phyloP scores from a whole-genome alignment of 2,329 filamentous ascomycete genomes.

The Penicillium sp. region DNA sequence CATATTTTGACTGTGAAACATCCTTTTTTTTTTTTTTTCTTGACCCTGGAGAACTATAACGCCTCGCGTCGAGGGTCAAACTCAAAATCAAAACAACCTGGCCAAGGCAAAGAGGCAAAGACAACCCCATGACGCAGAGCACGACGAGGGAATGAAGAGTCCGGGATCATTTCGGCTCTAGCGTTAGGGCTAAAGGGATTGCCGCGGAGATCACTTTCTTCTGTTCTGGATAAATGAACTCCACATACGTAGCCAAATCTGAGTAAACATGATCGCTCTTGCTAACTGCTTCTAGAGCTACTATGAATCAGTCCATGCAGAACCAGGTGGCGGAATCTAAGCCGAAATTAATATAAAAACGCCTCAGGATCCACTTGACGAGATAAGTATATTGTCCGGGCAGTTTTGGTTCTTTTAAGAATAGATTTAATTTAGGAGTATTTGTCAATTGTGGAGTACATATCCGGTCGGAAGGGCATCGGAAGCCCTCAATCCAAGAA shows the following conservation, averaged over 20 bases:
- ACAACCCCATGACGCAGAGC: background rate
- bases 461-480: background rate
- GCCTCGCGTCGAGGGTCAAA: background rate
- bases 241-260: too few species aligned
- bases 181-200: background rate
- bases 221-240: too few species aligned
- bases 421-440: background rate
- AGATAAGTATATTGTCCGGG: conserved; percentile 8
- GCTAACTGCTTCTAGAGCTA: background rate
- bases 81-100: background rate
- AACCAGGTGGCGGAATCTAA: background rate
- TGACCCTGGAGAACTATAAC: background rate
- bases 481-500: background rate
- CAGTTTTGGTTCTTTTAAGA: background rate
- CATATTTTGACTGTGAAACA: too few species aligned
- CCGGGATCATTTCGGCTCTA: background rate
- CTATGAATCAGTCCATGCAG: background rate
- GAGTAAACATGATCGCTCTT: background rate
- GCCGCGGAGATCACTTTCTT: background rate
- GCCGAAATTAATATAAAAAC: background rate
- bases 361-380: background rate
- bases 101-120: background rate
- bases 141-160: background rate
- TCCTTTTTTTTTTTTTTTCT: too few species aligned
- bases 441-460: background rate